phyloP scores from a whole-genome alignment of 352 stramenopile species.

The Phytophthora melonis region DNA sequence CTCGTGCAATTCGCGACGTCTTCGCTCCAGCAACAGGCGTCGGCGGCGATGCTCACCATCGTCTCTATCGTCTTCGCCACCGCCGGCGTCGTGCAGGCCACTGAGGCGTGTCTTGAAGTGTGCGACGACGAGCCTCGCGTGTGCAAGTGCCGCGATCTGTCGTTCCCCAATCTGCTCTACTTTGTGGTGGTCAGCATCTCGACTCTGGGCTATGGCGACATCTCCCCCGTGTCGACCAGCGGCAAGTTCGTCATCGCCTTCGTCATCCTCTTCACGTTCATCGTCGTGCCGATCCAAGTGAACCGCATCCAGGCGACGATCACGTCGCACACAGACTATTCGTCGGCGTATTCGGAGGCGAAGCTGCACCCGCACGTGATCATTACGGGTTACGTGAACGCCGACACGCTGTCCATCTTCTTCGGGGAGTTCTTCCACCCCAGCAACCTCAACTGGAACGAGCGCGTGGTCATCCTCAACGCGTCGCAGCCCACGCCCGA shows the following conservation, averaged over 20 bases:
- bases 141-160: slow-evolving; percentile 68
- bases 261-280: slow-evolving; percentile 86
- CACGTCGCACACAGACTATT: slow-evolving; percentile 84
- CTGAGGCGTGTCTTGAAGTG: slow-evolving; percentile 58
- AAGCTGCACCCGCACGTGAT: slow-evolving; percentile 85
- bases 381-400: slow-evolving; percentile 77
- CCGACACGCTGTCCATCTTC: slow-evolving; percentile 70
- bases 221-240: slow-evolving; percentile 63
- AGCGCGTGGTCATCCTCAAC: slow-evolving; percentile 83
- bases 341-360: slow-evolving; percentile 72
- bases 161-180: slow-evolving; percentile 82
- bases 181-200: slow-evolving; percentile 89
- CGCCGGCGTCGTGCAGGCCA: slow-evolving; percentile 70
- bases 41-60: slow-evolving; percentile 69
- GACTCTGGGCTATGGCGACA: slow-evolving; percentile 87
- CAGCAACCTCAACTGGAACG: slow-evolving; percentile 87
- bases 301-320: slow-evolving; percentile 81
- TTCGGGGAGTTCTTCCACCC: slow-evolving; percentile 89
- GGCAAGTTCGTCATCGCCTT: slow-evolving; percentile 86
- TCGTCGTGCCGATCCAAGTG: slow-evolving; percentile 83
- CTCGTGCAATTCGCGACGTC: slow-evolving; percentile 80
- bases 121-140: slow-evolving; percentile 33
- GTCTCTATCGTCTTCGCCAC: slow-evolving; percentile 79
- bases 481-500: slow-evolving; percentile 62
- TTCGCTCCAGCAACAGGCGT: slow-evolving; percentile 74